Percentiles rank a stretch among this genome's conserved stretches.
phyloP scores from a whole-genome alignment of 2,329 filamentous ascomycete genomes.

The Aureobasidium lini region DNA sequence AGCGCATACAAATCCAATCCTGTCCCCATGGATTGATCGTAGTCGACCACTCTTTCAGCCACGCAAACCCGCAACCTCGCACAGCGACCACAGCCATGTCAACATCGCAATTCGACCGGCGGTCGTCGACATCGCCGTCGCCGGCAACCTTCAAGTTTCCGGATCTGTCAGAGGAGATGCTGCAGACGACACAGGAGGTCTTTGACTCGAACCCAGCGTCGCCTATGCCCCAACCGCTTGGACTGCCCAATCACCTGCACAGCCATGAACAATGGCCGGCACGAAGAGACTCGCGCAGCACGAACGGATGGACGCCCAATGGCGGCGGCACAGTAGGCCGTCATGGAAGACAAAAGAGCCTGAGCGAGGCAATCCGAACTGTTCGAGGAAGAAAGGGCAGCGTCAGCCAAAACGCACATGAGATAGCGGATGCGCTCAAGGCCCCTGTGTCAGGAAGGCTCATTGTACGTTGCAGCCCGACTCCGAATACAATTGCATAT shows the following conservation, averaged over 20 bases:
- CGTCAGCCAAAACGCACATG: slow-evolving; percentile 85
- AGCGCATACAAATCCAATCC: not conserved
- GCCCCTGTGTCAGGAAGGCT: slow-evolving; percentile 84
- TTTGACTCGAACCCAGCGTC: slow-evolving; percentile 24
- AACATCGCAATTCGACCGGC: slow-evolving; percentile 14
- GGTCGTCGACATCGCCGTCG: slow-evolving; percentile 16
- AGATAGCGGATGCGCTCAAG: slow-evolving; percentile 83
- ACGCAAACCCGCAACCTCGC: not conserved
- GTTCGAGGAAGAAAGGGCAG: slow-evolving; percentile 76
- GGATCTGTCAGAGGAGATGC: slow-evolving; percentile 35
- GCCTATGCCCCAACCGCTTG: slow-evolving; percentile 25
- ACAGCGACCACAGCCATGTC: not conserved
- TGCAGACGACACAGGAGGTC: slow-evolving; percentile 28
- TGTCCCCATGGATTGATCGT: slow-evolving; percentile 5
- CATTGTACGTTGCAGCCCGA: slow-evolving; percentile 53
- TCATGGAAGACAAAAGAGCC: slow-evolving; percentile 73
- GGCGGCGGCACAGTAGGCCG: slow-evolving; percentile 35
- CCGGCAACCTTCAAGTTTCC: slow-evolving; percentile 37
- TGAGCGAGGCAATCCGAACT: slow-evolving; percentile 77
- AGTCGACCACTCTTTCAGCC: not conserved
- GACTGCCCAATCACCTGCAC: slow-evolving; percentile 27
- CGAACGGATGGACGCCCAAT: slow-evolving; percentile 8
- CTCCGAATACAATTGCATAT: not conserved
- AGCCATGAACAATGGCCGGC: slow-evolving; percentile 54
- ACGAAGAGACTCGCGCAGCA: slow-evolving; percentile 33